Conservation (phyloP, 2,329 filamentous ascomycete species). For the Penicillium digitatum region DNA sequence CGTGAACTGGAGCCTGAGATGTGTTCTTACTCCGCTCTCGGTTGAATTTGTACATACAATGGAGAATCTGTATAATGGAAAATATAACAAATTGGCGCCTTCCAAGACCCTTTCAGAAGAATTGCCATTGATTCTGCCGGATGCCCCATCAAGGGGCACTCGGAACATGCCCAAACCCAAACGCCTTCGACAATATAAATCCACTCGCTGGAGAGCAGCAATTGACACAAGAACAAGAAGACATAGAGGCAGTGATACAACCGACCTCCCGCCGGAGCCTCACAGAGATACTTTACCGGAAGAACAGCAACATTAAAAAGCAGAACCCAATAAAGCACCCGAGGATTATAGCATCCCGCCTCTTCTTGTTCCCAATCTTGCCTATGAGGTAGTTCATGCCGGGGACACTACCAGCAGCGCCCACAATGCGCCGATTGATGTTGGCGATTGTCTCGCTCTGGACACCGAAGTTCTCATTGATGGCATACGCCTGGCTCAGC, state of each 20-base stretch:
- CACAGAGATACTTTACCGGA: slow-evolving; percentile 51
- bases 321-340: slow-evolving; percentile 88
- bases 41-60: slow-evolving; percentile 26
- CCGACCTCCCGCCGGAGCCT: background rate
- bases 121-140: slow-evolving; percentile 16
- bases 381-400: slow-evolving; percentile 89
- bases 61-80: slow-evolving; percentile 28
- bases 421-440: slow-evolving; percentile 85
- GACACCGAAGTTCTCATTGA: slow-evolving; percentile 83
- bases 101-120: slow-evolving; percentile 10
- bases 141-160: slow-evolving; percentile 9
- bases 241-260: slow-evolving; percentile 1
- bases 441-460: slow-evolving; percentile 84
- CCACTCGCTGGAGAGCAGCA: slow-evolving; percentile 18
- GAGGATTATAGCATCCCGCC: slow-evolving; percentile 90
- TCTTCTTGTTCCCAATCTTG: slow-evolving; percentile 90
- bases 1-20: slow-evolving; percentile 3
- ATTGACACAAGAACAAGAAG: slow-evolving; percentile 8
- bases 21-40: slow-evolving; percentile 16
- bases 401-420: slow-evolving; percentile 84
- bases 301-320: slow-evolving; percentile 79
- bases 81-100: slow-evolving; percentile 14
- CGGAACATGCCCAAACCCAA: slow-evolving; percentile 14
- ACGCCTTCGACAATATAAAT: slow-evolving; percentile 18
- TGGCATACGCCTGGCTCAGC: slow-evolving; percentile 90